A percentile compares a stretch with the other conserved stretches of the same genome.
Conservation (phyloP, 495 filamentous ascomycete species). For the Cladorrhinum samala region DNA sequence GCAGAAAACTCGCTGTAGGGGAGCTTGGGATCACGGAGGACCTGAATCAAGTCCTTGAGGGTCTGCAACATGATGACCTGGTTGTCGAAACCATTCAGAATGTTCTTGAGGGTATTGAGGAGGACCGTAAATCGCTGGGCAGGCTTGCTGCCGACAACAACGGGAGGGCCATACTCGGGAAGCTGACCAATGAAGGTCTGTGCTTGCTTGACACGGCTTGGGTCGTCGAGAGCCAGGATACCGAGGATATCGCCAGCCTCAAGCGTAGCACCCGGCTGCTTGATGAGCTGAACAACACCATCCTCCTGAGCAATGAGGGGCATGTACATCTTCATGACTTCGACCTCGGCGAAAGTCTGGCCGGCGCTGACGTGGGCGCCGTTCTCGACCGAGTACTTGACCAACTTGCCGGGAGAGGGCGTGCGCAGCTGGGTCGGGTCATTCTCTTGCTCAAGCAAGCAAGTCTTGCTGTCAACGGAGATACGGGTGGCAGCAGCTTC, state of each 20-base stretch:
- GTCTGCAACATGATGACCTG: constrained; percentile 89
- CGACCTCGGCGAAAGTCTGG: constrained; percentile 92
- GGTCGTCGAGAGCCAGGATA: constrained; percentile 93
- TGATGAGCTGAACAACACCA: constrained; percentile 95
- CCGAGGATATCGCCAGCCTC: constrained; percentile 98
- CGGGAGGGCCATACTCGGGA: constrained; percentile 77
- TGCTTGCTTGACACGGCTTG: constrained; percentile 91
- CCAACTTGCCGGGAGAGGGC: constrained; percentile 93
- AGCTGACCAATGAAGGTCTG: constrained; percentile 93
- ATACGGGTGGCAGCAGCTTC: constrained; percentile 92
- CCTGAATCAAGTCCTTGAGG: constrained; percentile 81
- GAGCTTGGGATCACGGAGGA: constrained; percentile 82
- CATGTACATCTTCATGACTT: constrained; percentile 99
- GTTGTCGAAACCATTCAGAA: constrained; percentile 92
- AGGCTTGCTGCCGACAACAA: constrained; percentile 85
- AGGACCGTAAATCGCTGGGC: constrained; percentile 78
- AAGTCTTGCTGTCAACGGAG: constrained; percentile 96
- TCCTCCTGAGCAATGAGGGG: constrained; percentile 95
- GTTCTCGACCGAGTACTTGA: constrained; percentile 97
- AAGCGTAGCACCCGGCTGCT: constrained; percentile 96
- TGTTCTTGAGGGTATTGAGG: constrained; percentile 75
- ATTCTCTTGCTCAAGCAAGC: constrained; percentile 96
- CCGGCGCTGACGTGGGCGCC: constrained; percentile 91
- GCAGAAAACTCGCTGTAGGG: constrained; percentile 96
- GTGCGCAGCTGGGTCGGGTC: constrained; percentile 95